Percentiles rank a stretch among this genome's conserved stretches.
These are phyloP conservation scores for Microcera coccophila DNA, from an alignment of 2,329 filamentous ascomycete genomes.

Conservation along the genomic window DNA sequence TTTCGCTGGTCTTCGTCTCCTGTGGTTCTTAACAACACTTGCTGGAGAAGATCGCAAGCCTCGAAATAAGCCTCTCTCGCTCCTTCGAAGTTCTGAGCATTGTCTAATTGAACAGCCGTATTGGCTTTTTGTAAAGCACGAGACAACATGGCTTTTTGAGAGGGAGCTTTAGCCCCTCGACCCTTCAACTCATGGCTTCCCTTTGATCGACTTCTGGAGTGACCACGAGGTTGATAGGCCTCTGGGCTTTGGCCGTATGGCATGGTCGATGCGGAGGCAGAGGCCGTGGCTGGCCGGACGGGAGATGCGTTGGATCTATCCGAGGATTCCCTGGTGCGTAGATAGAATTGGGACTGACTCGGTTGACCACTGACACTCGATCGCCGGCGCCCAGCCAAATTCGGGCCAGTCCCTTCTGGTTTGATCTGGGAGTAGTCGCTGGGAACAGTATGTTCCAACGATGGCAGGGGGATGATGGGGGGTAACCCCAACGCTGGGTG, in stretches of 20 bases:
- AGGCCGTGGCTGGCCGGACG: slow-evolving; percentile 11
- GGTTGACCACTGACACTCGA: slow-evolving; percentile 22
- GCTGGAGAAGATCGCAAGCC: slow-evolving; percentile 80
- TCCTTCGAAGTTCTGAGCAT: slow-evolving; percentile 89
- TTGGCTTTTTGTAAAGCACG: slow-evolving; percentile 93
- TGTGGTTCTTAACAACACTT: slow-evolving; percentile 80
- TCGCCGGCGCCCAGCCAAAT: slow-evolving; percentile 21
- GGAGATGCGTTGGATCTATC: slow-evolving; percentile 16
- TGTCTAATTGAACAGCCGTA: slow-evolving; percentile 90
- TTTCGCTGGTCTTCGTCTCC: slow-evolving; percentile 86
- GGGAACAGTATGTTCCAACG: slow-evolving; percentile 20
- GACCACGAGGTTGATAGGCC: slow-evolving; percentile 27
- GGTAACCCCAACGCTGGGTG: slow-evolving; percentile 21
- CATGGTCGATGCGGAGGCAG: slow-evolving; percentile 22
- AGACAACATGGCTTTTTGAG: slow-evolving; percentile 95
- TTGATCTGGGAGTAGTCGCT: slow-evolving; percentile 19
- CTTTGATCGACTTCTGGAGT: slow-evolving; percentile 32
- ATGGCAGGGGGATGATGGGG: slow-evolving; percentile 22
- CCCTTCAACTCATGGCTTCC: slow-evolving; percentile 31
- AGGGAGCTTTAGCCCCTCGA: slow-evolving; percentile 48
- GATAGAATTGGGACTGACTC: slow-evolving; percentile 27
- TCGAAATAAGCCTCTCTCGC: slow-evolving; percentile 88
- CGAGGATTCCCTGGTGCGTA: slow-evolving; percentile 12
- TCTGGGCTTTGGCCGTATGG: slow-evolving; percentile 31
- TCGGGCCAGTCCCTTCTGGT: slow-evolving; percentile 27